A percentile compares a stretch with the other conserved stretches of the same genome.
Evolutionary conservation across 306 rosid species (phyloP).

Genomic region (Cucurbita moschata): DNA sequence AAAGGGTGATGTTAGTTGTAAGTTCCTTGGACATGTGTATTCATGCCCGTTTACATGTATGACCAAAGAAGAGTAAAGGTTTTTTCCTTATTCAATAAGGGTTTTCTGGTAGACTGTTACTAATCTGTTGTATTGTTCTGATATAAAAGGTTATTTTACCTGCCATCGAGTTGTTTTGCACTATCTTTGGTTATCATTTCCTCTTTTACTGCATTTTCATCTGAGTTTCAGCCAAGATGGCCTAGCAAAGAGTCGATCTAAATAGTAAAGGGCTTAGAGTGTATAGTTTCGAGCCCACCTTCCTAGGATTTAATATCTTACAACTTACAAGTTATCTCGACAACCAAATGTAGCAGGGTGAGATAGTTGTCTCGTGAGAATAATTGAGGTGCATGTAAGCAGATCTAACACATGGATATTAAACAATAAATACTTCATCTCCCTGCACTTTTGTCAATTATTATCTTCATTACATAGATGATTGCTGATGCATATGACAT

Average conservation of each 20-base stretch:
- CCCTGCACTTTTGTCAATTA: not conserved
- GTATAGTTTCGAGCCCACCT: not conserved
- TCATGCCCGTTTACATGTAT: not conserved
- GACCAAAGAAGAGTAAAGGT: not conserved
- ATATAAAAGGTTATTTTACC: not conserved
- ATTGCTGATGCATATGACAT: not conserved
- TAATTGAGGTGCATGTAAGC: not conserved
- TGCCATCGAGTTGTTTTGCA: not conserved
- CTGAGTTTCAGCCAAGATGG: not conserved
- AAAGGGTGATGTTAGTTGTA: not conserved
- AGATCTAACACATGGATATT: no score
- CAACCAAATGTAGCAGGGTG: not conserved
- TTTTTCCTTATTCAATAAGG: not conserved
- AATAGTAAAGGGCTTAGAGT: not conserved
- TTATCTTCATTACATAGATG: not conserved
- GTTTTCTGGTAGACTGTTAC: not conserved
- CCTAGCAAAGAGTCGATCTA: not conserved
- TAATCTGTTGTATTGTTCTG: not conserved
- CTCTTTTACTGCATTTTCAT: not conserved
- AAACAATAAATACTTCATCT: not conserved
- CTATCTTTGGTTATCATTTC: not conserved
- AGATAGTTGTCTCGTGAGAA: not conserved
- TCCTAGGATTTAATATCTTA: no score
- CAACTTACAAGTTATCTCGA: no score
- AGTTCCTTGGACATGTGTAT: not conserved